Evolutionary conservation across 169 alveolate species (phyloP).

Genomic region (Babesia sp.): DNA sequence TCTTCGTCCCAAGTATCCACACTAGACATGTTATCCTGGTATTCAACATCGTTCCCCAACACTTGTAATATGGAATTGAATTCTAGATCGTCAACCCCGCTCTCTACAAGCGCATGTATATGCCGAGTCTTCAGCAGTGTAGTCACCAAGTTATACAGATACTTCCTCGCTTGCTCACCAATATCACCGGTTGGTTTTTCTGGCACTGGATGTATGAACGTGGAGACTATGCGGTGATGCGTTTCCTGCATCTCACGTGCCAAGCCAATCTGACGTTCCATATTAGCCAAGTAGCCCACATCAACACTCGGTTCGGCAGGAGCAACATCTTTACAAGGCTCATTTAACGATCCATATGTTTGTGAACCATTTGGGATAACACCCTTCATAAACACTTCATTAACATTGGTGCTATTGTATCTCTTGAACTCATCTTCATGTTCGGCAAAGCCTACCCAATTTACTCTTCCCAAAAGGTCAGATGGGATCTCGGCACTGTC

Average conservation of each 20-base stretch:
- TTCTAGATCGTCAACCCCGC: neutral
- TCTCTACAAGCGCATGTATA: conserved; percentile 11
- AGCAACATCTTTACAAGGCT: neutral
- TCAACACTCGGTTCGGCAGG: neutral
- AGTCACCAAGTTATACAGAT: conserved; percentile 4
- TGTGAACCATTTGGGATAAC: neutral
- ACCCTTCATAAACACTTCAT: neutral
- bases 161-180: conserved; percentile 1
- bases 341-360: no score
- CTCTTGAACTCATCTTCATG: conserved; percentile 18
- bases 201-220: conserved; percentile 44
- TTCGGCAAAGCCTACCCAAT: conserved; percentile 37
- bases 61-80: conserved; percentile 1
- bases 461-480: conserved; percentile 16
- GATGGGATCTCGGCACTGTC: conserved; percentile 42
- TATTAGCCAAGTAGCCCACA: neutral
- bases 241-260: conserved; percentile 11
- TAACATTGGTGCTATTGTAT: neutral
- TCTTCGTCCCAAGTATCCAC: neutral
- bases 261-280: neutral
- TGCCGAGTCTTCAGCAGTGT: conserved; percentile 25
- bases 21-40: neutral
- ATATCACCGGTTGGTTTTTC: conserved; percentile 7
- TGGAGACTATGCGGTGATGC: conserved; percentile 23
- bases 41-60: neutral